Evolutionary conservation across 345 rosid species (phyloP).

Genomic region (Citrus medica): DNA sequence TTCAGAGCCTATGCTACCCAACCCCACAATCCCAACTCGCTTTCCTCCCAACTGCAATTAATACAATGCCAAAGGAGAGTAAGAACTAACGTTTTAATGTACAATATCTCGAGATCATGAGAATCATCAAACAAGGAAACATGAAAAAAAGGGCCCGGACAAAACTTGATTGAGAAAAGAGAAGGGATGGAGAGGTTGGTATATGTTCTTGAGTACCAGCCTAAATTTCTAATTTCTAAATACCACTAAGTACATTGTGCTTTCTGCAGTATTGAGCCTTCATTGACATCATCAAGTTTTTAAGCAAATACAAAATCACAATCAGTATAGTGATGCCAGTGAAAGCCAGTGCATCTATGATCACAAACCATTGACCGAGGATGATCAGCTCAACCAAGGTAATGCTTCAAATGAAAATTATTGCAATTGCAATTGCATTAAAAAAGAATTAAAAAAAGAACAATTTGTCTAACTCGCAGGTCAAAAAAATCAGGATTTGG

Average conservation of each 20-base stretch:
- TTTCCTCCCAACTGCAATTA: conserved; percentile 45
- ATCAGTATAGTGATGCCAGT: not conserved
- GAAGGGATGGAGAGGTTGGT: not conserved
- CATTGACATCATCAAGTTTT: not conserved
- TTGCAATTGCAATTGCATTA: not conserved
- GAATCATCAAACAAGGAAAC: not conserved
- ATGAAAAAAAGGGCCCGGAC: not conserved
- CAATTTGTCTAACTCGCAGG: not conserved
- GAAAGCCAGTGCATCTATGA: not conserved
- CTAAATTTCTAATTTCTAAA: not conserved
- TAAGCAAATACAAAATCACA: not conserved
- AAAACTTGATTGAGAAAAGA: not conserved
- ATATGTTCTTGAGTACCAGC: not conserved
- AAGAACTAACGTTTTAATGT: not conserved
- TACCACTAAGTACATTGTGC: not conserved
- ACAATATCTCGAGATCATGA: not conserved
- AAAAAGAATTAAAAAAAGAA: no score
- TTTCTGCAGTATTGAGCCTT: not conserved
- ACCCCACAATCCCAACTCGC: conserved; percentile 47
- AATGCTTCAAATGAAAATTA: not conserved
- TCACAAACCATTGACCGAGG: not conserved
- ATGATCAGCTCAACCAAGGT: not conserved
- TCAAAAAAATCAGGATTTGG: no score
- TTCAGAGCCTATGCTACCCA: conserved; percentile 43
- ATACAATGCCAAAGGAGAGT: not conserved